Percentiles rank a stretch among this genome's conserved stretches.
Conservation (phyloP, 495 filamentous ascomycete species). For the Gamarada debralockiae region DNA sequence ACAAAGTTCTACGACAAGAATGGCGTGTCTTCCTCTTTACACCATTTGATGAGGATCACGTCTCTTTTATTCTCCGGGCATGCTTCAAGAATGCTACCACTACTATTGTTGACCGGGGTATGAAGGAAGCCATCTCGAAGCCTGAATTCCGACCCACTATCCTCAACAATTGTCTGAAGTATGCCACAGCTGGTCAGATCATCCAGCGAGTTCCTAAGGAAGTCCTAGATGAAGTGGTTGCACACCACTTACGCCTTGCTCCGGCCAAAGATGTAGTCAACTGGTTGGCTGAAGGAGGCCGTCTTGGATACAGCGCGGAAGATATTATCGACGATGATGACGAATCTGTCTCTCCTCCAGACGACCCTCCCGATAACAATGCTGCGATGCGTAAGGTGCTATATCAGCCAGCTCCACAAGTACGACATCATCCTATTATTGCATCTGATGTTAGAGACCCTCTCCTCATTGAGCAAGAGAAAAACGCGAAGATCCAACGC, state of each 20-base stretch:
- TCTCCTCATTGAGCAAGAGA: constrained; percentile 6
- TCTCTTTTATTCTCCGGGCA: constrained; percentile 16
- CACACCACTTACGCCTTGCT: constrained; percentile 1
- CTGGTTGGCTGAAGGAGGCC: constrained; percentile 13
- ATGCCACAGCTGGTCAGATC: neutral
- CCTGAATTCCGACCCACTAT: neutral
- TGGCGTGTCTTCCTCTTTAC: constrained; percentile 20
- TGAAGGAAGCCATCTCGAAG: constrained; percentile 2
- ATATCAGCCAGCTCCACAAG: neutral
- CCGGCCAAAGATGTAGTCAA: constrained; percentile 9
- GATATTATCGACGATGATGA: constrained; percentile 17
- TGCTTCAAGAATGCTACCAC: constrained; percentile 16
- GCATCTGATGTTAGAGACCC: neutral
- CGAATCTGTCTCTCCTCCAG: constrained; percentile 13
- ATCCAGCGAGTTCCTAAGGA: neutral
- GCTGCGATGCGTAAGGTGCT: neutral
- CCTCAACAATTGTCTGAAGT: neutral
- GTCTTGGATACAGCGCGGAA: constrained; percentile 18
- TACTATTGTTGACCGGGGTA: constrained; percentile 8
- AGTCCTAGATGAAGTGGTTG: constrained; percentile 6
- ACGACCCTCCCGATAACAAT: neutral
- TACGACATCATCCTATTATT: neutral
- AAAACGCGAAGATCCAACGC: neutral
- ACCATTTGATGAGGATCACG: constrained; percentile 11
- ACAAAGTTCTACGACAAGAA: constrained; percentile 11